Conservation (phyloP, 371 early-diverging fungal genomes). For the Amoeboradix gromovi region DNA sequence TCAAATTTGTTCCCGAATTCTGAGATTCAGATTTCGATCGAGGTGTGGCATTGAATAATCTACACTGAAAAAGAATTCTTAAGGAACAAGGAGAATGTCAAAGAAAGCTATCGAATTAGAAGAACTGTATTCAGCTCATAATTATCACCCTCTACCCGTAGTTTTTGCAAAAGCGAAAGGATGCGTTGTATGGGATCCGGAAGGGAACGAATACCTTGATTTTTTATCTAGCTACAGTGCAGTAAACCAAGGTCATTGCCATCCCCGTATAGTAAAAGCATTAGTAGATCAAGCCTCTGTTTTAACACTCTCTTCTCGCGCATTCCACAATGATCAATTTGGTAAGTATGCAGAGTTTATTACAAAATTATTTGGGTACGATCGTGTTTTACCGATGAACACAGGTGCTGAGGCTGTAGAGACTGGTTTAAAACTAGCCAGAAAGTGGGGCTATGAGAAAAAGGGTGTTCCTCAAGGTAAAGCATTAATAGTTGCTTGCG, state of each 20-base stretch:
- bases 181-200: conserved; percentile 70
- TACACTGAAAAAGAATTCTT: too few relatives aligned
- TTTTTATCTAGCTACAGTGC: conserved; percentile 86
- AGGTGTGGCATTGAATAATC: too few relatives aligned
- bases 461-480: conserved; percentile 55
- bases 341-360: conserved; percentile 64
- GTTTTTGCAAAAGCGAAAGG: conserved; percentile 71
- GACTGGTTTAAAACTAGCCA: conserved; percentile 86
- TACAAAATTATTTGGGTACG: conserved; percentile 64
- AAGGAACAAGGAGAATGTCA: background rate
- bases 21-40: too few relatives aligned
- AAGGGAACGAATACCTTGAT: conserved; percentile 76
- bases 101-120: background rate
- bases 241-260: conserved; percentile 88
- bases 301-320: conserved; percentile 62
- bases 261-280: conserved; percentile 75
- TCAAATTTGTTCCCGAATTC: too few relatives aligned
- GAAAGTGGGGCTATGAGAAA: conserved; percentile 77
- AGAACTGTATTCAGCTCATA: conserved; percentile 6
- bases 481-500: conserved; percentile 52
- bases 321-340: conserved; percentile 79
- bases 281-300: conserved; percentile 55
- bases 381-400: conserved; percentile 91
- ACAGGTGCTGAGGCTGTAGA: conserved; percentile 95
- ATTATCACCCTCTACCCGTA: conserved; percentile 87